phyloP scores from a whole-genome alignment of 2,329 filamentous ascomycete species.

The Cryphonectria radicalis region DNA sequence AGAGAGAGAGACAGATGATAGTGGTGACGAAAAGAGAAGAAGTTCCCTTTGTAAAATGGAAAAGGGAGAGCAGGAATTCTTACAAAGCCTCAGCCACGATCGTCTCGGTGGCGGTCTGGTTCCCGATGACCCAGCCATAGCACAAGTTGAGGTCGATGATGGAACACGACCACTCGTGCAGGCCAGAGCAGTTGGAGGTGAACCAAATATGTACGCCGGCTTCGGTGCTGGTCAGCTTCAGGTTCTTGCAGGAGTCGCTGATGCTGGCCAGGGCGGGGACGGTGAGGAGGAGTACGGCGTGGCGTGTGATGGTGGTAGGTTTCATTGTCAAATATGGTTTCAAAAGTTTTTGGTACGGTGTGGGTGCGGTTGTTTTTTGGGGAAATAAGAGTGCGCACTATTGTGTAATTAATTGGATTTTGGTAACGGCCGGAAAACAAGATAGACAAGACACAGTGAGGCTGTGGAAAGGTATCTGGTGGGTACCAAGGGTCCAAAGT shows the following conservation, averaged over 20 bases:
- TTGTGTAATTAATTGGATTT: background rate
- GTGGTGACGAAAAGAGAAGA: background rate
- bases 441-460: no score
- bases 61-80: background rate
- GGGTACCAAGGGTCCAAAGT: background rate
- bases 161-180: background rate
- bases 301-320: background rate
- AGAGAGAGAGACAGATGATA: background rate
- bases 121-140: constrained; percentile 6
- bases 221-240: background rate
- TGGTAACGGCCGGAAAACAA: background rate
- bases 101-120: background rate
- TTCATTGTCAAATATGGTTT: background rate
- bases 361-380: background rate
- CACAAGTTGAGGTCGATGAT: background rate
- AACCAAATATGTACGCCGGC: background rate
- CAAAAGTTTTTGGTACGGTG: background rate
- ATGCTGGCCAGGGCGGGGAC: background rate
- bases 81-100: background rate
- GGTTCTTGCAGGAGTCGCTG: background rate
- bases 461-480: background rate
- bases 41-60: background rate
- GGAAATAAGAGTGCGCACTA: background rate
- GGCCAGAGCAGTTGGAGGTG: background rate
- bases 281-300: background rate